These are phyloP conservation scores for Isatis tinctoria DNA, from an alignment of 345 rosid genomes.

Conservation along the genomic window DNA sequence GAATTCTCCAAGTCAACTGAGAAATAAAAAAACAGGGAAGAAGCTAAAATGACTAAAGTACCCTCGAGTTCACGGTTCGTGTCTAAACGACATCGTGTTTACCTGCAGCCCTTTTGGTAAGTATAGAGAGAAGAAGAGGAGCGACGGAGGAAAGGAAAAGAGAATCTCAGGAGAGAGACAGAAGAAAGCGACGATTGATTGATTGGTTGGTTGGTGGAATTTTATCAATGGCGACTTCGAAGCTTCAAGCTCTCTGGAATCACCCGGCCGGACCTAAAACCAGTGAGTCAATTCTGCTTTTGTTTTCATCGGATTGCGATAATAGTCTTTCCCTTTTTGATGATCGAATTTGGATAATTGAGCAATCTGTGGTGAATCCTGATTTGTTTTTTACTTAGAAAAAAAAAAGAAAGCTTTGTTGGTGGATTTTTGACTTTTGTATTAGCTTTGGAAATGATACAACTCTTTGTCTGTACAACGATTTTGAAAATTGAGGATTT, in stretches of 20 bases:
- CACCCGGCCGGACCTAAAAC: constrained; percentile 99
- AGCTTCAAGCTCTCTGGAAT: constrained; percentile 89
- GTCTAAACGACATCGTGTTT: background rate
- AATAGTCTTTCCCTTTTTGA: background rate
- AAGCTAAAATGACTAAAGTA: background rate
- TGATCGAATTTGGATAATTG: constrained; percentile 9
- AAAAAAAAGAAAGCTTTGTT: background rate
- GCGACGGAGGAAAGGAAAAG: background rate
- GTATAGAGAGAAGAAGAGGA: background rate
- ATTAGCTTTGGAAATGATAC: background rate
- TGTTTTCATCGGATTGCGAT: background rate
- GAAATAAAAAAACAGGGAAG: background rate
- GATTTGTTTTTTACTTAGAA: background rate
- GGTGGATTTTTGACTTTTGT: constrained; percentile 14
- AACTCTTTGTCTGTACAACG: background rate
- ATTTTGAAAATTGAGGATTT: background rate
- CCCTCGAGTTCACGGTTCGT: background rate
- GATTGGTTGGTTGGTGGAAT: constrained; percentile 1
- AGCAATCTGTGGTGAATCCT: background rate
- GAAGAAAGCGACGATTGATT: constrained; percentile 7
- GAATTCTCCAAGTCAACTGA: background rate
- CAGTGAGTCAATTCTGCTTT: constrained; percentile 43
- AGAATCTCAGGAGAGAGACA: constrained; percentile 10
- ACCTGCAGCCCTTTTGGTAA: background rate
- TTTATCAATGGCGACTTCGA: constrained; percentile 61